phyloP scores from a whole-genome alignment of 192 early-diverging fungal genomes.

The Spinellus fusiger region DNA sequence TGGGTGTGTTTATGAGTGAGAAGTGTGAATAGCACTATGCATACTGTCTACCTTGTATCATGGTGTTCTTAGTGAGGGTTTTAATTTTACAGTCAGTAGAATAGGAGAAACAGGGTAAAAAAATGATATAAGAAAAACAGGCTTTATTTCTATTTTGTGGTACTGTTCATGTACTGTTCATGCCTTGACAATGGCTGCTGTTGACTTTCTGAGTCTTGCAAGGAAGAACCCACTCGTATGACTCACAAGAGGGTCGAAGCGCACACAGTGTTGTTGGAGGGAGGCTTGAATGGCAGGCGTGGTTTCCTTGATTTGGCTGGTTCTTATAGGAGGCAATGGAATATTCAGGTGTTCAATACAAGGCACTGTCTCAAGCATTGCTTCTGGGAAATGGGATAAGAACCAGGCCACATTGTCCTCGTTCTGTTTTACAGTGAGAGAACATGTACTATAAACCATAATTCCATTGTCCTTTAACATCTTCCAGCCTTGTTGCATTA shows the following conservation, averaged over 20 bases:
- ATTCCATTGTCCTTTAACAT: conserved; percentile 69
- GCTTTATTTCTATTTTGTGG: too few species aligned
- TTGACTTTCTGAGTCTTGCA: conserved; percentile 64
- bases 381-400: conserved; percentile 40
- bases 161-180: too few species aligned
- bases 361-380: conserved; percentile 52
- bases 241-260: conserved; percentile 63
- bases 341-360: conserved; percentile 27
- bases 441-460: conserved; percentile 87
- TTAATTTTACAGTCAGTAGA: too few species aligned
- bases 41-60: too few species aligned
- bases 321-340: conserved; percentile 18
- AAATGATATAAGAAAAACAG: too few species aligned
- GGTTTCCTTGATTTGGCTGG: conserved; percentile 1
- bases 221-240: conserved; percentile 78
- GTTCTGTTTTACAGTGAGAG: conserved; percentile 72
- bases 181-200: too few species aligned
- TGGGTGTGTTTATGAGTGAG: too few species aligned
- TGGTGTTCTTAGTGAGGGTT: too few species aligned
- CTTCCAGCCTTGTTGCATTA: conserved; percentile 74
- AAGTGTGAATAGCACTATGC: too few species aligned
- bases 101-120: too few species aligned
- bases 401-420: conserved; percentile 84
- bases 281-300: conserved; percentile 8
- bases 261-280: conserved; percentile 38